Conservation (phyloP, 176 grass and related monocot genomes). For the Aegilops sharonensis region DNA sequence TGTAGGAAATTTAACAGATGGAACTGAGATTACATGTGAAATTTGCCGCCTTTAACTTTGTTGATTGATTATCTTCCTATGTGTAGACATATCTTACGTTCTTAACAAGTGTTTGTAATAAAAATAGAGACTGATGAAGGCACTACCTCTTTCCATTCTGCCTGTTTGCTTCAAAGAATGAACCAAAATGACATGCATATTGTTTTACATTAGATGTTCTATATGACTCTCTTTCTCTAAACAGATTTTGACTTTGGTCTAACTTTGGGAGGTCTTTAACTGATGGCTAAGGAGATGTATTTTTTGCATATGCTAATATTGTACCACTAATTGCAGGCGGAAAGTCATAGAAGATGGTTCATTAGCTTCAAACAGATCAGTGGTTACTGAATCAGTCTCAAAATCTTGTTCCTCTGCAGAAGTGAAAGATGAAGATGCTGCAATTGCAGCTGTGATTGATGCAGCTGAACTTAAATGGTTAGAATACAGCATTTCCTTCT, state of each 20-base stretch:
- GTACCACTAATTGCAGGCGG: slow-evolving; percentile 27
- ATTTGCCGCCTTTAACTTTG: not conserved
- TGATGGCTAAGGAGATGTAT: not conserved
- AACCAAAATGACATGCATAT: not conserved
- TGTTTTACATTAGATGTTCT: not conserved
- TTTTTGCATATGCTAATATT: slow-evolving; percentile 4
- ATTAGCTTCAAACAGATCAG: slow-evolving; percentile 28
- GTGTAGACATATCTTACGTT: not conserved
- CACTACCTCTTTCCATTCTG: not conserved
- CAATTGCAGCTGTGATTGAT: slow-evolving; percentile 44
- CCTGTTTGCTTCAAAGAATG: not conserved
- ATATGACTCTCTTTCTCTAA: not conserved
- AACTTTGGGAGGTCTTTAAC: not conserved
- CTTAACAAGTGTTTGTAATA: not conserved
- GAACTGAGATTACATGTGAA: not conserved
- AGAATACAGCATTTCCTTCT: not conserved
- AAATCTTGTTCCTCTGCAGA: slow-evolving; percentile 40
- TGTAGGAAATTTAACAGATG: not conserved
- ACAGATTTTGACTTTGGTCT: not conserved
- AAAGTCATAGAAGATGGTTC: slow-evolving; percentile 48
- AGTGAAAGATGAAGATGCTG: slow-evolving; percentile 51
- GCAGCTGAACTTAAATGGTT: slow-evolving; percentile 50
- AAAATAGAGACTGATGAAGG: not conserved
- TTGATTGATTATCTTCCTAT: not conserved
- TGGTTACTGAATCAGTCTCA: slow-evolving; percentile 32